Base-by-base conservation (phyloP, 2,329 filamentous ascomycete species). In the Tricladium varicosporioides region DNA sequence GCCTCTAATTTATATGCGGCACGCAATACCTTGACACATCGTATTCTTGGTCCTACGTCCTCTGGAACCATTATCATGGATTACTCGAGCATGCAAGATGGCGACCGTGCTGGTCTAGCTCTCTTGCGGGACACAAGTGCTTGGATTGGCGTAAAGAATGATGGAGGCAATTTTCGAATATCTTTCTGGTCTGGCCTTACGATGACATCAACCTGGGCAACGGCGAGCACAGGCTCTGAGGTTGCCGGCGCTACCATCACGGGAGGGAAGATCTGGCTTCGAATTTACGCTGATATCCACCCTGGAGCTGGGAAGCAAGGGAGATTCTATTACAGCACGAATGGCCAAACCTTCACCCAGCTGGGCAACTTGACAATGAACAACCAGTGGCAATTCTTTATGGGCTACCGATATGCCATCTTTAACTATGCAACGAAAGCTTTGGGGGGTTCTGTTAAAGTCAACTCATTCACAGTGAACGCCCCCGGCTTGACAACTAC, bases 121-220 rank as follows among this genome's bases (percentile, higher is more conserved):
- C 70, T 79, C 5, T 81, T 85, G 68, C 76, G 82, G 1, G 79
- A 85, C 60, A 70, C 73, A n/a, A 75, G 74, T 1, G 79, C 78
- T 0, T 84, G 77, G 65, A 79, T 85, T 33, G 80, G 78, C 9
- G 66, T 75, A 55, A 75, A 75, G 48, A 69, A 71, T 10, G 72
- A 68, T 1, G 61, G 65, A 36, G 59, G 60, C 0, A 14, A 19
- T 16, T 32, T 52, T 64, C 67, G 13, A 67, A 62, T 11, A 59
- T 76, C 9, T 62, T 64, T 2, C 61, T 70, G n/a, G 65, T 73
- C 0, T 62, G 68, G 64, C 5, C 61, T 73, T 11, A 68, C 67
- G 65, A 75, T 22, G 60, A 53, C 36, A 68, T 71, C 53, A 60
- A 61, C 2, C 14, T 76, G 73, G 72, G 57, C 63, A 11, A 72